phyloP scores from a whole-genome alignment of 169 alveolate genomes.

The Nephromyces sp. region DNA sequence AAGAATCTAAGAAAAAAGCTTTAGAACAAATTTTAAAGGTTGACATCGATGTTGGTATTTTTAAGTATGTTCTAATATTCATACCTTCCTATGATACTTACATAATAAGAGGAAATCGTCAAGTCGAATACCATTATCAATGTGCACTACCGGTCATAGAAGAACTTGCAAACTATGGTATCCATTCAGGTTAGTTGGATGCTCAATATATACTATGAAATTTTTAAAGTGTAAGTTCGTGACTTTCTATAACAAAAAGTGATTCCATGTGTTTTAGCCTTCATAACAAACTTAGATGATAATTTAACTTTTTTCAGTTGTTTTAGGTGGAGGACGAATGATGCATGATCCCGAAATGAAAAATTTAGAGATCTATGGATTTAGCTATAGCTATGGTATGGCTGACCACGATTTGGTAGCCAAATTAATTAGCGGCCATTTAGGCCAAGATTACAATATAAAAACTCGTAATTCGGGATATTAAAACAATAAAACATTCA shows the following conservation, averaged over 20 bases:
- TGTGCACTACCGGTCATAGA: neutral
- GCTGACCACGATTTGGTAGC: constrained; percentile 1
- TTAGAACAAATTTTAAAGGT: too few species aligned
- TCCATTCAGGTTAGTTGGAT: neutral
- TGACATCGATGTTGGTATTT: neutral
- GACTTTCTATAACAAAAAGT: too few species aligned
- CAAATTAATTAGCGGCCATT: neutral
- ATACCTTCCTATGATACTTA: neutral
- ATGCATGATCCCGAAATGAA: neutral
- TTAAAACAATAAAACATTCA: neutral
- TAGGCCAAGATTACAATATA: neutral
- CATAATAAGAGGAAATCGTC: neutral
- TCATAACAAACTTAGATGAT: too few species aligned
- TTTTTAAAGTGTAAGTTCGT: too few species aligned
- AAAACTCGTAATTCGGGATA: neutral
- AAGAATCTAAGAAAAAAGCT: too few species aligned
- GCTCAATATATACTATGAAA: neutral
- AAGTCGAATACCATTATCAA: neutral
- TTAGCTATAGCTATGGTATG: neutral
- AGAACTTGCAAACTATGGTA: neutral
- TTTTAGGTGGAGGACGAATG: constrained; percentile 3
- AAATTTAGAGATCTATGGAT: constrained; percentile 1
- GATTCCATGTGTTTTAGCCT: too few species aligned
- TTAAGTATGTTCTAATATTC: neutral
- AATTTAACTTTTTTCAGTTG: neutral